These are phyloP conservation scores for Leishmania tropica DNA, from an alignment of 208 protist genomes.

Conservation along the genomic window DNA sequence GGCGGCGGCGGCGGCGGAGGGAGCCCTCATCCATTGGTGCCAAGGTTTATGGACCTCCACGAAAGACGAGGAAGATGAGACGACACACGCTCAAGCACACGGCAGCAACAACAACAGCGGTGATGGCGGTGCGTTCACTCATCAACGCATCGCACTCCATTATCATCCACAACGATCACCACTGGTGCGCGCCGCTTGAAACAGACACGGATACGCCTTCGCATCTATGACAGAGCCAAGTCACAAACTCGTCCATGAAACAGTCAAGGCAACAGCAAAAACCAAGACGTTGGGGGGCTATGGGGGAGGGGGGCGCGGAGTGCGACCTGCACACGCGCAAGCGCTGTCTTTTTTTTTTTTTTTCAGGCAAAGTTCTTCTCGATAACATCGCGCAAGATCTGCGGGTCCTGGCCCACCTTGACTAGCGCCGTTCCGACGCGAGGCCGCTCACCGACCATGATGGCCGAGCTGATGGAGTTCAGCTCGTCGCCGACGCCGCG, in stretches of 20 bases:
- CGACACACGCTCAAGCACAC: background rate
- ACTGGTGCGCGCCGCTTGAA: background rate
- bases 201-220: background rate
- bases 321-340: background rate
- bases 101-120: background rate
- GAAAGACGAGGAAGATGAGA: background rate
- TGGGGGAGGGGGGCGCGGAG: background rate
- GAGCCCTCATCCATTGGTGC: background rate
- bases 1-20: background rate
- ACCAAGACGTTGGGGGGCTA: background rate
- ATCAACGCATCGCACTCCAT: background rate
- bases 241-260: background rate
- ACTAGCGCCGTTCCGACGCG: constrained; percentile 84
- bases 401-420: constrained; percentile 56
- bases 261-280: background rate
- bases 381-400: constrained; percentile 73
- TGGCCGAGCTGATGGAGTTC: constrained; percentile 82
- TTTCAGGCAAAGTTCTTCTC: constrained; percentile 59
- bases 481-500: constrained; percentile 82
- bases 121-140: background rate
- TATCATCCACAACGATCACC: background rate
- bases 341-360: background rate
- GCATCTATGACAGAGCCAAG: background rate
- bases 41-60: background rate
- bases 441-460: constrained; percentile 91